Evolutionary conservation across 1,284 basidiomycete genomes (phyloP).

Genomic region (Cerioporus squamosus): DNA sequence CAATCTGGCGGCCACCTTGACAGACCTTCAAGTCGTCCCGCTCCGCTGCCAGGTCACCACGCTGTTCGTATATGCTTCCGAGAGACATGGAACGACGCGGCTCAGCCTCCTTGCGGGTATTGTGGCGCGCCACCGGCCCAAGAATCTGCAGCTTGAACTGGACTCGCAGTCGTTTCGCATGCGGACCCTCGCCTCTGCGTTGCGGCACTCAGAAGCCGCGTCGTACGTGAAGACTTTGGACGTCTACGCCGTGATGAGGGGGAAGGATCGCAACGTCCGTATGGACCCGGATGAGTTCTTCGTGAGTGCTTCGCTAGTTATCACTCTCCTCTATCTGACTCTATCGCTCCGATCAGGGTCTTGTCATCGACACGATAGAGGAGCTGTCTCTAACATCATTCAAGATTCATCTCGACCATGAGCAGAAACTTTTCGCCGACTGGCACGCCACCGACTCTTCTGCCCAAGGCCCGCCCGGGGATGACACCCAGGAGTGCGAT

Average conservation of each 20-base stretch:
- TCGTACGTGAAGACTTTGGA: not conserved
- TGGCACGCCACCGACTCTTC: no score
- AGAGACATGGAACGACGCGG: not conserved
- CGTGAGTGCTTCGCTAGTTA: not conserved
- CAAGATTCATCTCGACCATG: slow-evolving; percentile 2
- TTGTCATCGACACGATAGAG: not conserved
- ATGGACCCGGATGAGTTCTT: slow-evolving; percentile 5
- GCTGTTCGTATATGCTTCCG: not conserved
- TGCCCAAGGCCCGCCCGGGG: no score
- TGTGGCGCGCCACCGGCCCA: not conserved
- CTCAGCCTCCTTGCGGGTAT: not conserved
- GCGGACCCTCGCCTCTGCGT: not conserved
- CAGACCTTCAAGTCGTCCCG: not conserved
- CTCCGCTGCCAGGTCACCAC: not conserved
- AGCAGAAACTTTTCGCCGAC: not conserved
- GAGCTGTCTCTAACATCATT: not conserved
- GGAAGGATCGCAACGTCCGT: not conserved
- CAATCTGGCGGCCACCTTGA: slow-evolving; percentile 1
- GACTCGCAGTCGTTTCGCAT: not conserved
- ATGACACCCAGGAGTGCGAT: no score
- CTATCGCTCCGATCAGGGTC: not conserved
- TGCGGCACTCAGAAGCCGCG: not conserved
- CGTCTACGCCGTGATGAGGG: not conserved
- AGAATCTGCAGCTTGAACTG: slow-evolving; percentile 1
- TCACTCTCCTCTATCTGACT: not conserved